Evolutionary conservation across 1,284 basidiomycete genomes (phyloP), one percentile per base, ranked within the genome.

Genomic region (Heliocybe sulcata): DNA sequence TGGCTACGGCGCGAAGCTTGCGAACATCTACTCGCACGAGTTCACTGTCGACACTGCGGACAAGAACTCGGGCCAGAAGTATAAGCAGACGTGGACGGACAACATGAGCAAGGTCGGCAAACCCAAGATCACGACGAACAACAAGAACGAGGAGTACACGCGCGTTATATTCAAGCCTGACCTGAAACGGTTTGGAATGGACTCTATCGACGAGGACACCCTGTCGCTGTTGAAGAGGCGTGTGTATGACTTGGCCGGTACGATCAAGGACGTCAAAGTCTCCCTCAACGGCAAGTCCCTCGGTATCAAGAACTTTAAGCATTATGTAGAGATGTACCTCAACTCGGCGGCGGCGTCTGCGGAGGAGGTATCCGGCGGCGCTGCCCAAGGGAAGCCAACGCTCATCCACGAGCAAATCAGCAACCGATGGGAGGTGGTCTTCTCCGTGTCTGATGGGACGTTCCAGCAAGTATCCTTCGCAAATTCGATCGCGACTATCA

Each of bases 11-110:
- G 97, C 97, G 53, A 98, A 99, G 72, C 81, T 99, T 50, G 90
- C 97, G 58, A 99, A 99, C 73, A 98, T 99, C 65, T 99, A 99
- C 75, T 99, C 97, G 2, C 87, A 83, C 60, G 91, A 97, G 71
- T 99, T 99, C 72, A 92, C 86, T n/a, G 80, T 99, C 65, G 97
- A 99, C 66, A 99, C 97, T 1, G 96, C 94, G 8, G 93, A 98
- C 76, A 91, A 89, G 73, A 86, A 87, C 58, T 80, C 84, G 1
- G 73, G 79, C 58, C 90, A 94, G 72, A 98, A 97, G 74, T 99
- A 98, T 77, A 91, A 90, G 65, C 97, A 99, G 73, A 90, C 87
- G 1, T 99, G 96, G 84, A 87, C 85, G 50, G 79, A 93, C 58
- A 98, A 99, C 76, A 99, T 99, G 95, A 76, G 82, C 61, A 86